These are phyloP conservation scores for Poa annua DNA, from an alignment of 176 grass and related monocot genomes.

Conservation along the genomic window DNA sequence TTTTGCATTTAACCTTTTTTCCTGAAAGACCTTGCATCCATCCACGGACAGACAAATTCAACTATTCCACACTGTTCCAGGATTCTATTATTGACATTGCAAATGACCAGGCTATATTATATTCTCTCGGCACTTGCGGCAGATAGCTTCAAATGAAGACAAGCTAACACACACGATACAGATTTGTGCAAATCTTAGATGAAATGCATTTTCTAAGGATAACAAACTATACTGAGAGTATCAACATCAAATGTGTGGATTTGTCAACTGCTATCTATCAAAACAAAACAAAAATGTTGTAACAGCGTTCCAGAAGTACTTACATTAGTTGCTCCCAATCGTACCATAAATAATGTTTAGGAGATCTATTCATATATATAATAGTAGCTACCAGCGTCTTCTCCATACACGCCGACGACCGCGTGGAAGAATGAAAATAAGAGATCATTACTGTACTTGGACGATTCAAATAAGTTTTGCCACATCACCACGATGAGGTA, in stretches of 20 bases:
- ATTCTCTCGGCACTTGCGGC: conserved; percentile 28
- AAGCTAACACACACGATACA: conserved; percentile 30
- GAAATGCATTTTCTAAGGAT: conserved; percentile 3
- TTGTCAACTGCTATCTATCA: conserved; percentile 25
- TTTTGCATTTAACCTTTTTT: conserved; percentile 24
- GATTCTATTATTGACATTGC: conserved; percentile 51
- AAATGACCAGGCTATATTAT: conserved; percentile 35
- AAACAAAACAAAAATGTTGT: conserved; percentile 26
- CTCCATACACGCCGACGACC: not conserved
- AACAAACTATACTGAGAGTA: conserved; percentile 15
- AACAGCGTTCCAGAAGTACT: conserved; percentile 14
- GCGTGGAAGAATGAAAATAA: not conserved
- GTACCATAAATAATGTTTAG: not conserved
- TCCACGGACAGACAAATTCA: conserved; percentile 31
- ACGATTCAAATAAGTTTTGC: conserved; percentile 6
- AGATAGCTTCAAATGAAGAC: conserved; percentile 37
- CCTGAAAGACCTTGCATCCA: conserved; percentile 8
- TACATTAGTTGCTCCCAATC: not conserved
- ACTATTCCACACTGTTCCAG: conserved; percentile 30
- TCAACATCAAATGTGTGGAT: not conserved
- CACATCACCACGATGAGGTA: not conserved
- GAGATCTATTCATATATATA: conserved; percentile 3
- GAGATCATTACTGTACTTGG: conserved; percentile 4
- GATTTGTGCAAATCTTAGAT: not conserved
- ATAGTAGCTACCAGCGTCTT: conserved; percentile 26